Evolutionary conservation across 352 stramenopile genomes (phyloP), one percentile per base, ranked within the genome.

Genomic region (Saprolegnia diclina): DNA sequence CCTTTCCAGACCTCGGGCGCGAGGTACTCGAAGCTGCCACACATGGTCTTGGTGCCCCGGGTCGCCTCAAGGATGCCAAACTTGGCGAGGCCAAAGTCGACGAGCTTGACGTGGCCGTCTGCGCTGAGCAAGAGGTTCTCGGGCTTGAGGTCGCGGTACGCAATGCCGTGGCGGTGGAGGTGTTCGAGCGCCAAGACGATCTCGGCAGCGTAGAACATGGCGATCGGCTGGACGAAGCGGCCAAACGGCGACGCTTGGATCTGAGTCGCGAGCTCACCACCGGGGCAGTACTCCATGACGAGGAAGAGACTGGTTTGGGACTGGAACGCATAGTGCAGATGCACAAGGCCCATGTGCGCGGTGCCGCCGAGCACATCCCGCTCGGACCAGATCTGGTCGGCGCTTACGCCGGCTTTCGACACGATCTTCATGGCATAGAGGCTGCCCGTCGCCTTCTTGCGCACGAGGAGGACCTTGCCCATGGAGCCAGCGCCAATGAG

Each of bases 401-500:
- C 79, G 11, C 65, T 74, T 16, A 91, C 79, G 10, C 69, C 73
- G 11, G 61, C 68, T 62, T 92, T 92, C 14, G 77, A 79, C 24
- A 91, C 72, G 16, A 91, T 73, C 64, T 94, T 94, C 85, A 94
- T 94, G 4, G 86, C 86, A 67, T 92, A 94, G 29, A 92, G 64
- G 52, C 78, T 73, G 5, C 65, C 50, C 53, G 88, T 79, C 56
- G 65, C 69, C 7, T 77, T 77, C 50, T 85, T 79, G 13, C 86
- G 80, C 21, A 94, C 86, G 35, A 92, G 73, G 68, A 92, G 71
- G 11, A 97, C 90, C 62, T 84, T 83, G 0, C 89, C 90, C 75
- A 94, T 95, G 11, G 82, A 88, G 5, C 90, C 90, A 16, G 94
- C 85, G 35, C 90, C 90, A 46, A 97, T 89, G 50, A 94, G 87